Evolutionary conservation across 1,284 basidiomycete species (phyloP).

Genomic region (Ustilago hordei): DNA sequence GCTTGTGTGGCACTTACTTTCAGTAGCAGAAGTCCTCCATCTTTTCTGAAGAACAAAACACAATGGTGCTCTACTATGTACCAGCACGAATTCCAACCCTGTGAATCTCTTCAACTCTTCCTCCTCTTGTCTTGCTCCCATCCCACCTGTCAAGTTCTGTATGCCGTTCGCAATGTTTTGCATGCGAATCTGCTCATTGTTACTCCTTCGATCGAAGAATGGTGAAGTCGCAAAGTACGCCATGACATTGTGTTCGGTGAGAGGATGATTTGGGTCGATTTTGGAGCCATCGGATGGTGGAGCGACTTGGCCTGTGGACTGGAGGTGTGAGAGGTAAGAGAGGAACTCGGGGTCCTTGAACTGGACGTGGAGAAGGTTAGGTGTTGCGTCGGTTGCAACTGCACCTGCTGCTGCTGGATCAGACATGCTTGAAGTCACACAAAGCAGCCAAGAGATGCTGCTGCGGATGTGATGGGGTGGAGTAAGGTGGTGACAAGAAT

Average conservation of each 20-base stretch:
- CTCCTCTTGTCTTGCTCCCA: constrained; percentile 40
- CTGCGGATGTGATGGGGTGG: neutral
- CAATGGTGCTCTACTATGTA: constrained; percentile 46
- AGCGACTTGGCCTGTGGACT: constrained; percentile 18
- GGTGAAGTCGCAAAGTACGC: constrained; percentile 65
- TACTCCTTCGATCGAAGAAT: constrained; percentile 64
- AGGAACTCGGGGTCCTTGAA: constrained; percentile 65
- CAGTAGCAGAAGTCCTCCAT: constrained; percentile 35
- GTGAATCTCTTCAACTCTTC: constrained; percentile 60
- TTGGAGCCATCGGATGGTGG: constrained; percentile 9
- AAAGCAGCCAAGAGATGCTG: neutral
- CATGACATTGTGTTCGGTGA: constrained; percentile 59
- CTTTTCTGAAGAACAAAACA: constrained; percentile 64
- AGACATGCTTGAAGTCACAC: constrained; percentile 13
- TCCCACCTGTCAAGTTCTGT: constrained; percentile 13
- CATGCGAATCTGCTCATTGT: constrained; percentile 68
- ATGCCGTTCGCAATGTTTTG: constrained; percentile 59
- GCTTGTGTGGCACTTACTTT: constrained; percentile 15
- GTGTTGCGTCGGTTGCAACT: constrained; percentile 20
- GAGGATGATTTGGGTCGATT: constrained; percentile 25
- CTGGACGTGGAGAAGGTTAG: constrained; percentile 57
- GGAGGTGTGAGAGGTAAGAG: constrained; percentile 51
- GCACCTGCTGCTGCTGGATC: neutral
- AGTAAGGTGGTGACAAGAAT: neutral
- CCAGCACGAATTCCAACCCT: constrained; percentile 63